Evolutionary conservation across 2,329 filamentous ascomycete genomes (phyloP).

Genomic region (Botrytis fragariae): DNA sequence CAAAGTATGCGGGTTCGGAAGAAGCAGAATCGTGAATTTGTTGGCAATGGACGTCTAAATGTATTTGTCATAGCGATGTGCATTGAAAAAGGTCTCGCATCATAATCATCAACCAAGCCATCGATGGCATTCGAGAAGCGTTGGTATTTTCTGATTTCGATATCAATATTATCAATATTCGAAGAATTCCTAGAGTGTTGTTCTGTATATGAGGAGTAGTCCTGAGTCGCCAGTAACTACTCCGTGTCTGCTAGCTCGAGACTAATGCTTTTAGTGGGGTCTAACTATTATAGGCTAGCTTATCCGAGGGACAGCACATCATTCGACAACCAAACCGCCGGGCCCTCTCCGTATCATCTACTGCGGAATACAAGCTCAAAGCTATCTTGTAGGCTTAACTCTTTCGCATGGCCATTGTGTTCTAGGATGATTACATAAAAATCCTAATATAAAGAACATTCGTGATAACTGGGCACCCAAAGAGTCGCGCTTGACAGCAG

Average conservation of each 20-base stretch:
- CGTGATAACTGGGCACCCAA: background rate
- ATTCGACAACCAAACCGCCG: background rate
- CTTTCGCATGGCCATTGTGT: background rate
- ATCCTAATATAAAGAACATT: background rate
- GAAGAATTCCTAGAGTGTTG: background rate
- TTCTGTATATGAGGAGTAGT: background rate
- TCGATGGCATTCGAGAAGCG: background rate
- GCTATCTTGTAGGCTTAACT: background rate
- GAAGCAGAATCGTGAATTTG: background rate
- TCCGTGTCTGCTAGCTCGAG: background rate
- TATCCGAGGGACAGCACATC: background rate
- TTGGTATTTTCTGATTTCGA: background rate
- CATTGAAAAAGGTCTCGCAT: background rate
- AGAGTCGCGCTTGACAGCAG: background rate
- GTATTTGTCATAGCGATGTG: background rate
- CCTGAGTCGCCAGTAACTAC: background rate
- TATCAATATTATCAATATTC: background rate
- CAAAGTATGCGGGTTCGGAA: background rate
- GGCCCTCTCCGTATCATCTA: background rate
- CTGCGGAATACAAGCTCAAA: background rate
- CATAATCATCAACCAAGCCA: background rate
- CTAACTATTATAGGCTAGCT: background rate
- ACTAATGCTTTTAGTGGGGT: background rate
- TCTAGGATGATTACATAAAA: background rate
- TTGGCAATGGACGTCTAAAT: background rate